Base-by-base conservation (phyloP, 768 basidiomycete species). In the Naganishia randhawae region DNA sequence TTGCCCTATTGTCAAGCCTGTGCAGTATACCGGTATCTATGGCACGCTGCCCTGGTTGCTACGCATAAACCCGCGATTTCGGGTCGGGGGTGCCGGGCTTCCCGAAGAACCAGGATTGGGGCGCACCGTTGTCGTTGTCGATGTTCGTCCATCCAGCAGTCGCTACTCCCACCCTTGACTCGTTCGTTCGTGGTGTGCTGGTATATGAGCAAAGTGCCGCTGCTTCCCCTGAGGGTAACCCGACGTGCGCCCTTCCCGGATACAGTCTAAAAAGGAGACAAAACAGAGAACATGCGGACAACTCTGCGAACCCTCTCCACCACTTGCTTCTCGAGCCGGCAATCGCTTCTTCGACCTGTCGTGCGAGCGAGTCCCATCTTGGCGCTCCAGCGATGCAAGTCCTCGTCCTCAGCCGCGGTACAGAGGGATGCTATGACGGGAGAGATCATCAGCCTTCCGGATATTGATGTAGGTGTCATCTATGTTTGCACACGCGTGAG, bases 391-490 rank as follows among this genome's bases (percentile, higher is more conserved):
- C 52, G 66, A 54, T 67, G 66, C 39, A 65, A 61, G 29, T 65
- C 69, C 22, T 50, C 68, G 13, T 57, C 50, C 31, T 31, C 52
- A 22, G 53, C 52, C 3, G 54, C 69, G 5, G 63, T 53, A 19
- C 53, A 32, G 54, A 39, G 51, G 17, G 84, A 85, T 73, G 77
- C 82, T 17, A 84, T 84, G 82, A 85, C 85, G 19, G 85, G 84
- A 50, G 84, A 85, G 76, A 79, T 82, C 64, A 81, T 81, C 35
- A 73, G 81, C 13, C 71, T 80, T 7, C 82, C 84, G 0, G 85
- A 86, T 72, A 84, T 88, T 66, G 84, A 87, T 77, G 87, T 85
- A 74, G 57, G 80, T 78, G 9, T 17, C 22, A 16, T 31, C 25
- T 9, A 7, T 22, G 31, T 35, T 29, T 4, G 14, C 8, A 13